phyloP scores from a whole-genome alignment of 495 filamentous ascomycete genomes.

The Xylaria cubensis region DNA sequence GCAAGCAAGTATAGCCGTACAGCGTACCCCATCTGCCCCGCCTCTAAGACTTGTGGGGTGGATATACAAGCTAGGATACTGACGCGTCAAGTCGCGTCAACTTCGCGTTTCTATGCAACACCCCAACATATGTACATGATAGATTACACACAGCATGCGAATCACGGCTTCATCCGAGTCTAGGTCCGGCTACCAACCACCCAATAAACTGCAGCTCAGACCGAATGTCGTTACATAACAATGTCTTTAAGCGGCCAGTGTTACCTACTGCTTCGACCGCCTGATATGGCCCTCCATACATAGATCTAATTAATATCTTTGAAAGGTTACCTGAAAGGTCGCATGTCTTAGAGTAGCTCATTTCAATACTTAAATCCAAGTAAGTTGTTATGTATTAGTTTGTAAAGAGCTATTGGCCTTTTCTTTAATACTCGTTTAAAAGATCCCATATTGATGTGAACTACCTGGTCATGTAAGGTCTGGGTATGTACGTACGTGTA shows the following conservation, averaged over 20 bases:
- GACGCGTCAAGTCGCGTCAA: conserved; percentile 38
- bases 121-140: not conserved
- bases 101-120: conserved; percentile 31
- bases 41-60: not conserved
- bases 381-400: too few relatives aligned
- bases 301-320: not conserved
- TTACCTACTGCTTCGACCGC: not conserved
- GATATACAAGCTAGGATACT: not conserved
- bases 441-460: not conserved
- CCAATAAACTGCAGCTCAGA: not conserved
- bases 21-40: too few relatives aligned
- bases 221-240: not conserved
- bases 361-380: not conserved
- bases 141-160: not conserved
- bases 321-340: conserved; percentile 15
- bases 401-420: too few relatives aligned
- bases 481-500: not conserved
- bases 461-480: not conserved
- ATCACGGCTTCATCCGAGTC: not conserved
- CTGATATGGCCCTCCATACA: not conserved
- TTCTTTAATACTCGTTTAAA: too few relatives aligned
- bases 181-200: not conserved
- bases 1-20: conserved; percentile 20
- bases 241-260: not conserved
- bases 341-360: not conserved